Evolutionary conservation across 371 early-diverging fungal genomes (phyloP), one percentile per base, ranked within the genome.

Genomic region (Polyrhizophydium stewartii): DNA sequence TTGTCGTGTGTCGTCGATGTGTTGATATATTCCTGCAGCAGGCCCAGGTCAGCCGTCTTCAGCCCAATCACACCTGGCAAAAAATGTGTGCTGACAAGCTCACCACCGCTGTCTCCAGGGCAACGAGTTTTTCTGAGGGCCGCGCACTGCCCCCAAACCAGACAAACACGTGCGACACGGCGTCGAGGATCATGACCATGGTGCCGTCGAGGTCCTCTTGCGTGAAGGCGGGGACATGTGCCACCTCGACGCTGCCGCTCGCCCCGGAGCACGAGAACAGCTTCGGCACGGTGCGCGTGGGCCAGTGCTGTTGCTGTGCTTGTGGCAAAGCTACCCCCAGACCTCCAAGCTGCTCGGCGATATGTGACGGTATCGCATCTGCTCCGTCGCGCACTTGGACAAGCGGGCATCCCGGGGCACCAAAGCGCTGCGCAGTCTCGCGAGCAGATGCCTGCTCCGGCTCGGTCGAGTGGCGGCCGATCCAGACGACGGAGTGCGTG

Each of bases 141-240:
- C 60, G 65, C 2, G 55, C 22, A 2, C 30, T 37, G 9, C 25
- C 22, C 7, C 73, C 69, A 28, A 73, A 64, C 67, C 70, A 63
- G n/a, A 73, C 61, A 57, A 22, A 73, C 1, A 73, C 56, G 21
- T 55, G 32, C 19, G 28, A n/a, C 16, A 24, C 43, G 21, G 58
- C 37, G 40, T 62, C 63, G 13, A 72, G 57, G 19, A 72, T 47
- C 38, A 60, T 52, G 35, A 63, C 68, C 13, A 57, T 52, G 19
- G 64, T 61, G 17, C 40, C 22, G 33, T 72, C 72, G 1, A 72
- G 43, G 49, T 72, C 72, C 5, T 67, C 69, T 55, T 72, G 72
- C 5, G 30, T 40, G 35, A 68, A 68, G 43, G 31, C 10, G 9
- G 38, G 21, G 17, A 72, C 35, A 33, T 63, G 60, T 28, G 60